A percentile compares a stretch with the other conserved stretches of the same genome.
These are phyloP conservation scores for Primulina tabacum DNA, from an alignment of 257 asterid species.

Conservation along the genomic window DNA sequence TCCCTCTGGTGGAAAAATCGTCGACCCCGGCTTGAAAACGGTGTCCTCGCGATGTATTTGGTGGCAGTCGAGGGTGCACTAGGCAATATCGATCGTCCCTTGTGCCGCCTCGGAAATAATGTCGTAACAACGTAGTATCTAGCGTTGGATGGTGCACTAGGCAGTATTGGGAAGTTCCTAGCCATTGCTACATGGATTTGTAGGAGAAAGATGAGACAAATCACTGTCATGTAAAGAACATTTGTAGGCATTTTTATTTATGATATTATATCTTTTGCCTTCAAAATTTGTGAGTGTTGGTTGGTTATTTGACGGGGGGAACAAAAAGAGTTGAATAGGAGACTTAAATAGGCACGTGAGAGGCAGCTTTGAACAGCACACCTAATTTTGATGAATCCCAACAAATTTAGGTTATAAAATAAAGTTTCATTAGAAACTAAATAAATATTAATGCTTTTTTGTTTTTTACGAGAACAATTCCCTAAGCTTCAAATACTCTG, in stretches of 20 bases:
- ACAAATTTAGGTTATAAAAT: not conserved
- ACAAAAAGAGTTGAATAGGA: not conserved
- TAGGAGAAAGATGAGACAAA: slow-evolving; percentile 23
- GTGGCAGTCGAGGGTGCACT: not conserved
- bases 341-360: not conserved
- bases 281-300: too few relatives aligned
- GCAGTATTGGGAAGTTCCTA: slow-evolving; percentile 29
- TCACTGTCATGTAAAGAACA: slow-evolving; percentile 2
- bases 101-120: slow-evolving; percentile 23
- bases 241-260: slow-evolving; percentile 2
- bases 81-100: not conserved
- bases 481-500: too few relatives aligned
- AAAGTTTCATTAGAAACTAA: too few relatives aligned
- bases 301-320: too few relatives aligned
- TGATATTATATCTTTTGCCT: too few relatives aligned
- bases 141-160: slow-evolving; percentile 9
- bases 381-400: not conserved
- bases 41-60: not conserved
- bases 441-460: too few relatives aligned
- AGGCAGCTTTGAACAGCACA: not conserved
- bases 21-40: not conserved
- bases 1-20: slow-evolving; percentile 21
- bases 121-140: slow-evolving; percentile 13
- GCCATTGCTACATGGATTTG: slow-evolving; percentile 27
- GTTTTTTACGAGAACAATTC: too few relatives aligned